These are phyloP conservation scores for Acidomyces sp. DNA, from an alignment of 495 filamentous ascomycete genomes.

Conservation along the genomic window DNA sequence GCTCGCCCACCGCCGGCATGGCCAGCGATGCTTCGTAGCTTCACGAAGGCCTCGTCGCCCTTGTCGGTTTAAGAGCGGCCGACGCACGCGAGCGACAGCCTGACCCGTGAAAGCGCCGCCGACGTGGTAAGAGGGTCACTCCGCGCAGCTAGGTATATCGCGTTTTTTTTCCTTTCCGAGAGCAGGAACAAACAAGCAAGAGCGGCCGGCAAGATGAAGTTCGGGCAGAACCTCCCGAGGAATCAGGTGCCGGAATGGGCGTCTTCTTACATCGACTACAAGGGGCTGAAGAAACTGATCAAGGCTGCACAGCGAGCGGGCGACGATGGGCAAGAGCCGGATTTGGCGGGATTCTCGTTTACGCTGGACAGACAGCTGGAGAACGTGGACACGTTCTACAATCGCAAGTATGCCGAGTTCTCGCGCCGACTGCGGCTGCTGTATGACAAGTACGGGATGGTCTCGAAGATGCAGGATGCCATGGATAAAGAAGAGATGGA, in stretches of 20 bases:
- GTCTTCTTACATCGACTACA: constrained; percentile 87
- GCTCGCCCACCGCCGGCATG: no score
- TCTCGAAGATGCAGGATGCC: constrained; percentile 35
- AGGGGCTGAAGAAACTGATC: constrained; percentile 85
- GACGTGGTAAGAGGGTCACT: not conserved
- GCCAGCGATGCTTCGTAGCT: no score
- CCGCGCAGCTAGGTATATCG: not conserved
- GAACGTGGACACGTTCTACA: constrained; percentile 88
- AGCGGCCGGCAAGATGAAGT: constrained; percentile 24
- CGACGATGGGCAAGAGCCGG: constrained; percentile 56
- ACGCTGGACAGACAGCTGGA: constrained; percentile 91
- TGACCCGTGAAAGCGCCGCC: no score
- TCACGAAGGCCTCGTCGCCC: no score
- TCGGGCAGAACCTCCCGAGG: constrained; percentile 53
- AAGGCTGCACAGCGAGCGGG: constrained; percentile 54
- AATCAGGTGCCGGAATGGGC: constrained; percentile 93
- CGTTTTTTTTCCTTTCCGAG: not conserved
- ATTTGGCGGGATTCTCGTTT: constrained; percentile 89
- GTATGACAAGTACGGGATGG: constrained; percentile 66
- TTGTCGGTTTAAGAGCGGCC: no score
- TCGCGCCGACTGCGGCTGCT: constrained; percentile 71
- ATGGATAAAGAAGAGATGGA: constrained; percentile 66
- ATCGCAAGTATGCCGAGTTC: constrained; percentile 78
- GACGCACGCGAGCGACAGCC: no score
- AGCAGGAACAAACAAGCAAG: no score